These are phyloP conservation scores for Prunus salicina DNA, from an alignment of 306 rosid genomes.

Conservation along the genomic window DNA sequence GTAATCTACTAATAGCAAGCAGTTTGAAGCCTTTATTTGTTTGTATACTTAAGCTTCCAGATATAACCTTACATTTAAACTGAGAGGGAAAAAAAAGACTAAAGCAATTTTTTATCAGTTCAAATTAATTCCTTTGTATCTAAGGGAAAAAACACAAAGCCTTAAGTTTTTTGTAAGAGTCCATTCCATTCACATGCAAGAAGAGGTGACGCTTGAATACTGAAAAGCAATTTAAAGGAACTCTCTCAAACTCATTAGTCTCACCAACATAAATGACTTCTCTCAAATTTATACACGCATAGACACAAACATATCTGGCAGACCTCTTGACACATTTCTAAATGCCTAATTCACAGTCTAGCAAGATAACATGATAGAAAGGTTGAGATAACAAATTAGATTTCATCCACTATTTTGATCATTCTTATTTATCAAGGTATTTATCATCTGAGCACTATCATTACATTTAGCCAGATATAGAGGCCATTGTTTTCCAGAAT, in stretches of 20 bases:
- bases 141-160: not conserved
- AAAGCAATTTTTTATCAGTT: not conserved
- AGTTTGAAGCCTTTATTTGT: not conserved
- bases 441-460: not conserved
- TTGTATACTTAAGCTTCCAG: not conserved
- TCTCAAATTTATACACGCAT: not conserved
- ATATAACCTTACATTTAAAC: not conserved
- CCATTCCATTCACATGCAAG: not conserved
- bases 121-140: not conserved
- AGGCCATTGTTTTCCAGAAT: not conserved
- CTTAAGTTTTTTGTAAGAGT: not conserved
- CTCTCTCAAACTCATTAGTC: not conserved
- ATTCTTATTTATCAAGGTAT: not conserved
- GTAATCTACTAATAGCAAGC: not conserved
- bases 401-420: not conserved
- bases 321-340: not conserved
- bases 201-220: not conserved
- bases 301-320: not conserved
- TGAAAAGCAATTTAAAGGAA: not conserved
- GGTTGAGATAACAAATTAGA: not conserved
- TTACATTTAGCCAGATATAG: not conserved
- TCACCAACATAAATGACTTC: not conserved
- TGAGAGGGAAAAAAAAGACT: not conserved
- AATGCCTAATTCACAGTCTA: not conserved
- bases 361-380: not conserved